These are phyloP conservation scores for Xylaria sp. DNA, from an alignment of 2,329 filamentous ascomycete species.

Conservation along the genomic window DNA sequence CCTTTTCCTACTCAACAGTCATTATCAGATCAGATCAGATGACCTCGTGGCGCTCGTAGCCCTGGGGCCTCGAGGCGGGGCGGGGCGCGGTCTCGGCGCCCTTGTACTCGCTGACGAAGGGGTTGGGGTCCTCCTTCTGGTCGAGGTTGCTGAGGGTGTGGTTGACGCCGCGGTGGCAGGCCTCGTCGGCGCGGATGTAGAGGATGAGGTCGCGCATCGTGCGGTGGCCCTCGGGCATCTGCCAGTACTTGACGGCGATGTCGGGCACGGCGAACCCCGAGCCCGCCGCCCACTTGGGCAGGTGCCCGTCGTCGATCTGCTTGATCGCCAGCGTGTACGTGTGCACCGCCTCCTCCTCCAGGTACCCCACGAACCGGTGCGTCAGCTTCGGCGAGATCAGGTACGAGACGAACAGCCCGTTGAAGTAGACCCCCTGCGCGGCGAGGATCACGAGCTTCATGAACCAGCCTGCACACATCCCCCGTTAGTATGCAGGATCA, in stretches of 20 bases:
- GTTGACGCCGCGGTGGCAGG: constrained; percentile 91
- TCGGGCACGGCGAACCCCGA: constrained; percentile 76
- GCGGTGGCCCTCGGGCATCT: constrained; percentile 81
- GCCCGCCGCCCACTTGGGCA: constrained; percentile 80
- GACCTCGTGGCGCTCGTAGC: constrained; percentile 84
- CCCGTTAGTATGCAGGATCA: too few relatives aligned
- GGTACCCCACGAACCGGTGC: constrained; percentile 94
- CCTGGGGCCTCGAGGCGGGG: constrained; percentile 64
- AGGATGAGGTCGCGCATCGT: constrained; percentile 86
- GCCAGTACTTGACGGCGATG: constrained; percentile 90
- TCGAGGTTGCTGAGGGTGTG: constrained; percentile 90
- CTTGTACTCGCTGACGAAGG: constrained; percentile 84
- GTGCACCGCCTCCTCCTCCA: constrained; percentile 95
- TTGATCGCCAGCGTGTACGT: constrained; percentile 90
- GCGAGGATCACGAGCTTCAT: constrained; percentile 91
- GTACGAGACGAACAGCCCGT: constrained; percentile 87
- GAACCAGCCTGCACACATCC: constrained; percentile 69
- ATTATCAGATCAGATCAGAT: constrained; percentile 56
- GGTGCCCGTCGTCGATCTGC: constrained; percentile 81
- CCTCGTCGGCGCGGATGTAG: constrained; percentile 89
- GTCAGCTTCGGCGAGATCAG: constrained; percentile 83
- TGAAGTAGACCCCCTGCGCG: constrained; percentile 96
- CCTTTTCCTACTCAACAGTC: neutral
- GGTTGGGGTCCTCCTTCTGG: constrained; percentile 86
- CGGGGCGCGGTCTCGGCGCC: constrained; percentile 68